Conservation (phyloP, 2,329 filamentous ascomycete species). For the Lachnellula subtilissima region DNA sequence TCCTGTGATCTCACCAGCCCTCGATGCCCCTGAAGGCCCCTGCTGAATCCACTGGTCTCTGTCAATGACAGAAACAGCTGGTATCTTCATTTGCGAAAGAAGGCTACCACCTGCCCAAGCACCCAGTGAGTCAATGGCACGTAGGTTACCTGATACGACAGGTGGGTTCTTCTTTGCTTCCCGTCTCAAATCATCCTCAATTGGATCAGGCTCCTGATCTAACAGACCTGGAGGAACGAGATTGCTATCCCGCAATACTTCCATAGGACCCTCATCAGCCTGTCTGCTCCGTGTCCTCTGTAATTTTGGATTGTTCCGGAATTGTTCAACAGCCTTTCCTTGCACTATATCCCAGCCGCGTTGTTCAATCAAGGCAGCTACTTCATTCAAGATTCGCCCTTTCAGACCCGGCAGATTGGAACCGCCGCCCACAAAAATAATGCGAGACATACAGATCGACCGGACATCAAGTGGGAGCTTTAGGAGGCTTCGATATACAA, state of each 20-base stretch:
- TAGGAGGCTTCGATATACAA: conserved; percentile 73
- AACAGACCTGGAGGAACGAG: conserved; percentile 20
- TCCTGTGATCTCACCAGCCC: conserved; percentile 47
- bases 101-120: conserved; percentile 72
- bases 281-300: conserved; percentile 23
- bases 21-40: conserved; percentile 57
- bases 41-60: conserved; percentile 66
- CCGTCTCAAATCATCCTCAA: conserved; percentile 53
- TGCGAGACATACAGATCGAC: conserved; percentile 79
- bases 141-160: conserved; percentile 52
- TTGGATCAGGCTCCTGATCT: conserved; percentile 48
- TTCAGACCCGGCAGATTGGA: conserved; percentile 76
- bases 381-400: conserved; percentile 68
- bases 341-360: conserved; percentile 74
- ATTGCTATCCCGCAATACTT: conserved; percentile 10
- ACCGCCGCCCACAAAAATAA: conserved; percentile 80
- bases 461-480: conserved; percentile 77
- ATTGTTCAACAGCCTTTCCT: conserved; percentile 60
- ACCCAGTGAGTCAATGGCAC: conserved; percentile 65
- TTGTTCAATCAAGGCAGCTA: conserved; percentile 59
- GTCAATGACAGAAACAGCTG: conserved; percentile 65
- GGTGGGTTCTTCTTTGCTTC: conserved; percentile 37
- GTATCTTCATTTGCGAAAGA: conserved; percentile 61
- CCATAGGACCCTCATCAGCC: conserved; percentile 17
- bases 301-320: conserved; percentile 32